phyloP scores from a whole-genome alignment of 306 rosid genomes.

The Cucurbita moschata region DNA sequence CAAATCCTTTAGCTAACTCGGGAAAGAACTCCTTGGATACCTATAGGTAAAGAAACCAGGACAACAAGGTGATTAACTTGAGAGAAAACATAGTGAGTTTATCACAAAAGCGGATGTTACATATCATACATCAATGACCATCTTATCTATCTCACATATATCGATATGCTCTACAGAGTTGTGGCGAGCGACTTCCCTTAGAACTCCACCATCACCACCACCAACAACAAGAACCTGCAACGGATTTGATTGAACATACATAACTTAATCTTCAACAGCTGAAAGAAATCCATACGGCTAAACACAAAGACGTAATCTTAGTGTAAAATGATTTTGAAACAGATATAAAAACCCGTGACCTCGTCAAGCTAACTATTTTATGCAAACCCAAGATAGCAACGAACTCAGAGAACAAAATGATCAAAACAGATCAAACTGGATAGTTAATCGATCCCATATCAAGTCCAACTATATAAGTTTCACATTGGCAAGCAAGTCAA shows the following conservation, averaged over 20 bases:
- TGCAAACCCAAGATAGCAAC: neutral
- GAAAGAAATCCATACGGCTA: neutral
- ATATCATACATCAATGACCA: slow-evolving; percentile 86
- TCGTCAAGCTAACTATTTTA: neutral
- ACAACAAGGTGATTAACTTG: slow-evolving; percentile 11
- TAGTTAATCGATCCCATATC: neutral
- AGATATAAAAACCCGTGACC: neutral
- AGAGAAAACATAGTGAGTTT: neutral
- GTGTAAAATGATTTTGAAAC: neutral
- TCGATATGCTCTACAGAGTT: slow-evolving; percentile 72
- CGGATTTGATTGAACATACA: neutral
- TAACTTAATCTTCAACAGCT: neutral
- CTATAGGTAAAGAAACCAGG: slow-evolving; percentile 21
- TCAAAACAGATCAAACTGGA: neutral
- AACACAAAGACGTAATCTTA: neutral
- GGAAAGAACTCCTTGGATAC: slow-evolving; percentile 79
- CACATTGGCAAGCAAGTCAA: neutral
- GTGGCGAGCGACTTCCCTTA: slow-evolving; percentile 78
- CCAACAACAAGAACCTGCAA: slow-evolving; percentile 87
- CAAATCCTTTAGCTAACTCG: slow-evolving; percentile 69
- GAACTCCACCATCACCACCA: slow-evolving; percentile 95
- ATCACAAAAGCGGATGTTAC: slow-evolving; percentile 1
- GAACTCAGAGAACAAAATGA: neutral
- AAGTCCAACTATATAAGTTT: neutral
- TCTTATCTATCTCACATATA: slow-evolving; percentile 91